Percentiles rank a stretch among this genome's conserved stretches.
Evolutionary conservation across 768 basidiomycete species (phyloP).

Genomic region (Fibroporia radiculosa): DNA sequence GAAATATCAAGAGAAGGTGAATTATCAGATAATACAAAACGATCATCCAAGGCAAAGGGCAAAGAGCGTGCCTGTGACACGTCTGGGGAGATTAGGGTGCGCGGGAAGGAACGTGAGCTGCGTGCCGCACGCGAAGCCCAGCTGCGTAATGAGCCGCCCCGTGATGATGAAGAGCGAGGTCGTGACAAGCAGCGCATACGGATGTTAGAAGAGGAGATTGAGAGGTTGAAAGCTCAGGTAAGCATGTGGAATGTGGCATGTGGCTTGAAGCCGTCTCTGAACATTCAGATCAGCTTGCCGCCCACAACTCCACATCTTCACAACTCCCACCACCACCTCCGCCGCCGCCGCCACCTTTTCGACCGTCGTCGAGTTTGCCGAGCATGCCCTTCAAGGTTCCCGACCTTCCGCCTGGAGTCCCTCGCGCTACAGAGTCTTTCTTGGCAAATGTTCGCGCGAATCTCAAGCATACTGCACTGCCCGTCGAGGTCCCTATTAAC

Average conservation of each 20-base stretch:
- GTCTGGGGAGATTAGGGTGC: slow-evolving; percentile 39
- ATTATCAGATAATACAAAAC: no score
- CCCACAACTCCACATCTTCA: background rate
- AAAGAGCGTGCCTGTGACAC: slow-evolving; percentile 28
- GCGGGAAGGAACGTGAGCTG: slow-evolving; percentile 59
- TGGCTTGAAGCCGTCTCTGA: background rate
- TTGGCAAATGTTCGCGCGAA: slow-evolving; percentile 60
- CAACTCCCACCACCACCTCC: slow-evolving; percentile 37
- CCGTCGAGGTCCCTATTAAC: slow-evolving; percentile 65
- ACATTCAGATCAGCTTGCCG: slow-evolving; percentile 1
- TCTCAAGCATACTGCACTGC: slow-evolving; percentile 47
- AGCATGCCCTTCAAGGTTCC: slow-evolving; percentile 14
- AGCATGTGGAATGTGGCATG: slow-evolving; percentile 1
- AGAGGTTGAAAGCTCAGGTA: slow-evolving; percentile 46
- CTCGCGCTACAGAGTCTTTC: slow-evolving; percentile 19
- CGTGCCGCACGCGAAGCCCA: slow-evolving; percentile 47
- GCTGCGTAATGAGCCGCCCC: slow-evolving; percentile 27
- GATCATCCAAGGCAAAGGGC: slow-evolving; percentile 26
- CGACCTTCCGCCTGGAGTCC: slow-evolving; percentile 2
- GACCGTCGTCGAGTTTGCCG: slow-evolving; percentile 11
- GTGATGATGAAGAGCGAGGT: slow-evolving; percentile 38
- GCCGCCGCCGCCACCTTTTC: slow-evolving; percentile 27
- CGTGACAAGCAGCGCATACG: slow-evolving; percentile 57
- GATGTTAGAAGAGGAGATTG: slow-evolving; percentile 60
- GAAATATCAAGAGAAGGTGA: no score